These are phyloP conservation scores for Backusella morwellensis DNA, from an alignment of 192 early-diverging fungal species.

Conservation along the genomic window DNA sequence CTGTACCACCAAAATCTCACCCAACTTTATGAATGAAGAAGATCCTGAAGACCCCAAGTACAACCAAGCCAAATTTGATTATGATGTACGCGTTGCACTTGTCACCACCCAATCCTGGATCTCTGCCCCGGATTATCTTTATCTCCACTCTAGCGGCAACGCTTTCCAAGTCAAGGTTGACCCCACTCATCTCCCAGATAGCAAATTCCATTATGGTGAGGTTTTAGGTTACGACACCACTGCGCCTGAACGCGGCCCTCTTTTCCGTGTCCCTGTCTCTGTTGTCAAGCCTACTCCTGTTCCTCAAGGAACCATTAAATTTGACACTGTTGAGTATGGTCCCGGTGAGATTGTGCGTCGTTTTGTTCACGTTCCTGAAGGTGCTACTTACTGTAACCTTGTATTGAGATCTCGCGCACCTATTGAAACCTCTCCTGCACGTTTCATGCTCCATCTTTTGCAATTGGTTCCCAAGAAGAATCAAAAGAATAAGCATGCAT, in stretches of 20 bases:
- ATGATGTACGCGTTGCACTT: constrained; percentile 78
- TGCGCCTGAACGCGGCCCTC: constrained; percentile 66
- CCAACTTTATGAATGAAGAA: constrained; percentile 61
- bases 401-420: constrained; percentile 33
- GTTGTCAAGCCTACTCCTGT: constrained; percentile 71
- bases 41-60: constrained; percentile 56
- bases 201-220: constrained; percentile 73
- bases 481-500: constrained; percentile 55
- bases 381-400: constrained; percentile 77
- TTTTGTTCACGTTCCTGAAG: constrained; percentile 79
- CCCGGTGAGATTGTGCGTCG: constrained; percentile 79
- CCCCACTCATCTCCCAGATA: constrained; percentile 72
- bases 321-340: constrained; percentile 58
- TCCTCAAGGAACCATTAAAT: constrained; percentile 44
- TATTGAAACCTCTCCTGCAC: constrained; percentile 50
- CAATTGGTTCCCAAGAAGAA: constrained; percentile 78
- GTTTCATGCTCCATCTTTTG: constrained; percentile 66
- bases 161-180: constrained; percentile 76
- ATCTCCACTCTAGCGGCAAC: constrained; percentile 61
- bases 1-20: constrained; percentile 52
- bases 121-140: constrained; percentile 67
- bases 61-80: constrained; percentile 63
- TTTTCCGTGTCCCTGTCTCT: constrained; percentile 88
- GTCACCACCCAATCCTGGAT: constrained; percentile 77
- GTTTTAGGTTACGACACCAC: constrained; percentile 80